Conservation (phyloP, 2,329 filamentous ascomycete species). For the Lojkania enalia region DNA sequence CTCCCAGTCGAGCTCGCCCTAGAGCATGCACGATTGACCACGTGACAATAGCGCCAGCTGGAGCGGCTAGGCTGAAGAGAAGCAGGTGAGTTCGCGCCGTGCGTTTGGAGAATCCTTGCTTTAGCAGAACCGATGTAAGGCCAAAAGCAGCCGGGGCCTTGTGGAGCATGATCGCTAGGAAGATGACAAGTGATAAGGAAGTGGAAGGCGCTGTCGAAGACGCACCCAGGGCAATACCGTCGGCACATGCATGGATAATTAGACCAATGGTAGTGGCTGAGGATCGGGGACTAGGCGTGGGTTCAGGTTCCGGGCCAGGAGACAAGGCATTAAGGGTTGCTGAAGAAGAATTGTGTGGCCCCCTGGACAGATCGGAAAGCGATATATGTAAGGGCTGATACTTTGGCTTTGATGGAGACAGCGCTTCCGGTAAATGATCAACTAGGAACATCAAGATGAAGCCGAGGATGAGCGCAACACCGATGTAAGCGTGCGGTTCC, state of each 20-base stretch:
- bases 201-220: conserved; percentile 67
- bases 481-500: conserved; percentile 76
- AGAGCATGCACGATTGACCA: conserved; percentile 78
- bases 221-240: conserved; percentile 93
- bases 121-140: conserved; percentile 83
- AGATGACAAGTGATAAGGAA: conserved; percentile 81
- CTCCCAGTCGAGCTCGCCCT: conserved; percentile 62
- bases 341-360: conserved; percentile 47
- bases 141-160: conserved; percentile 97
- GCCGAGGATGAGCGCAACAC: conserved; percentile 80
- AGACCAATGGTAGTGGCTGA: conserved; percentile 75
- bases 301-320: conserved; percentile 32
- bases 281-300: conserved; percentile 43
- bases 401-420: conserved; percentile 58
- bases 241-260: conserved; percentile 93
- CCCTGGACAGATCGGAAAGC: conserved; percentile 73
- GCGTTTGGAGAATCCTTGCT: conserved; percentile 87
- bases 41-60: conserved; percentile 79
- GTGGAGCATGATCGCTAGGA: conserved; percentile 95
- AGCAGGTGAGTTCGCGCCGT: conserved; percentile 82
- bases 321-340: conserved; percentile 38
- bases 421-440: conserved; percentile 56
- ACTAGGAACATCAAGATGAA: conserved; percentile 98
- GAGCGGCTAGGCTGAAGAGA: conserved; percentile 89
- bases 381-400: conserved; percentile 83